Conservation (phyloP, 768 basidiomycete species). For the Amanita subjunquillea region DNA sequence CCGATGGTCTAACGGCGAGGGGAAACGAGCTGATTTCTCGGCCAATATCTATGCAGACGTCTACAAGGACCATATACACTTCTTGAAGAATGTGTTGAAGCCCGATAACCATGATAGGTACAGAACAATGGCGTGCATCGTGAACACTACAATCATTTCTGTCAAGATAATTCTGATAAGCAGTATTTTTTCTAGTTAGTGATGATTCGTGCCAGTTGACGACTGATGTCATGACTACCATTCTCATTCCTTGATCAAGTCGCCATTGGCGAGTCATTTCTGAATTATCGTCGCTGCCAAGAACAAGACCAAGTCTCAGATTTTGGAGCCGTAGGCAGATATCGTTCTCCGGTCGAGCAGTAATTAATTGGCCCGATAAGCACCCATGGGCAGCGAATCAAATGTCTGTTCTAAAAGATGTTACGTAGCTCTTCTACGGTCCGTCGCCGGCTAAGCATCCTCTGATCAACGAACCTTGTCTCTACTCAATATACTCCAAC, state of each 20-base stretch:
- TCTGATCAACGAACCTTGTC: constrained; percentile 31
- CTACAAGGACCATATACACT: no score
- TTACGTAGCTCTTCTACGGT: constrained; percentile 21
- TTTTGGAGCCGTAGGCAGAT: constrained; percentile 22
- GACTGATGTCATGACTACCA: no score
- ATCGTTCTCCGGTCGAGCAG: constrained; percentile 23
- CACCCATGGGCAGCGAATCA: constrained; percentile 2
- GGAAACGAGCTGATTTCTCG: no score
- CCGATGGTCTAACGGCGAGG: no score
- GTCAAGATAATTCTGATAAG: no score
- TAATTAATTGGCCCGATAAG: constrained; percentile 32
- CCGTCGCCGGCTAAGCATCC: constrained; percentile 22
- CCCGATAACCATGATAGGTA: no score
- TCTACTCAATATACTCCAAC: constrained; percentile 61
- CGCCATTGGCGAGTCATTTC: constrained; percentile 28
- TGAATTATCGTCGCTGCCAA: constrained; percentile 10
- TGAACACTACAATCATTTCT: no score
- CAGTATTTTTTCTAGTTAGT: no score
- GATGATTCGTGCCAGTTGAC: no score
- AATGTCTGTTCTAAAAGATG: constrained; percentile 15
- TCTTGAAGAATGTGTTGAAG: no score
- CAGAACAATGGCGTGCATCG: no score
- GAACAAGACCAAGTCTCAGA: neutral
- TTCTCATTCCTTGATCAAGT: constrained; percentile 18
- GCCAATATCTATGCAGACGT: no score